Base-by-base conservation (phyloP, 176 grass and related monocot genomes). In the Zoysia pacifica region DNA sequence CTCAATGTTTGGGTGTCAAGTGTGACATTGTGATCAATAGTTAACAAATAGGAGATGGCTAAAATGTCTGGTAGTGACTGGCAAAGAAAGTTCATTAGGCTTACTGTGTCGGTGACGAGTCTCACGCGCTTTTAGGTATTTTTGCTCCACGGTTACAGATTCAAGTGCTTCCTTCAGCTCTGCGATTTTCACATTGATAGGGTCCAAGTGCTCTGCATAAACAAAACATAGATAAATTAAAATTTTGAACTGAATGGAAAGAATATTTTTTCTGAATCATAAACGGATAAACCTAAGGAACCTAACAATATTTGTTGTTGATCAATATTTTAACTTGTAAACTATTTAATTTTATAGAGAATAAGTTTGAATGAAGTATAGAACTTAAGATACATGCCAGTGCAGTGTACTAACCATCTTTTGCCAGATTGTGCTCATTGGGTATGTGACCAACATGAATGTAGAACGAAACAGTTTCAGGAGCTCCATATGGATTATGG, bases 361-460 rank as follows among this genome's bases (percentile, higher is more conserved):
- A n/a, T 39, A 85, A 41, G 58, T 13, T 60, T 35, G 11, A 5
- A 51, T 35, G 11, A 5, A 51, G 3, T 81, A 37, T 35, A 39
- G 76, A 65, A 5, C n/a, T 77, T 14, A 65, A 85, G 66, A 45
- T 65, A 85, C 8, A 84, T 13, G 10, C 58, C 6, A 28, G 28
- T 28, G 28, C 20, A 80, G 14, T 76, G 59, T 43, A 83, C 86
- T 83, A 82, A 98, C 96, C 96, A 88, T 99, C 96, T 85, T 99
- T 99, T 0, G 96, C 96, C 18, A 99, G 75, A 81, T 95, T 86
- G 62, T 99, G 96, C 82, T 99, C 96, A 54, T 95, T 95, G 44
- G 96, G 96, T 76, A 99, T 99, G 87, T 99, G 96, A 14, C 96
- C 96, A 38, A 99, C 92, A 79, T 99, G 96, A 74, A 99, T 95